Base-by-base conservation (phyloP, 2,329 filamentous ascomycete genomes). In the Dactylellina sp. region DNA sequence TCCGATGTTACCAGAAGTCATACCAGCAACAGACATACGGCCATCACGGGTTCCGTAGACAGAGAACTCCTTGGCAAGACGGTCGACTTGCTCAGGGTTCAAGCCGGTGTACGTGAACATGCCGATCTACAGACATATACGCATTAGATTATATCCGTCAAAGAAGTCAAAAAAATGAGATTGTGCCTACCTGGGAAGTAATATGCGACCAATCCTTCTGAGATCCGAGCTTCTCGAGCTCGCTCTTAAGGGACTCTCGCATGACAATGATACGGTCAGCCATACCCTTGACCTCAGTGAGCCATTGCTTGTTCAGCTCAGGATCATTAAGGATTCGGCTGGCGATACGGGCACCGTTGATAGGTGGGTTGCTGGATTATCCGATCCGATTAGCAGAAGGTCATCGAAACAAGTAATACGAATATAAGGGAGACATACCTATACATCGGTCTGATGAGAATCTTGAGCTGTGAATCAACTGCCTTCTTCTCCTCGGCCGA, bases 31-130 rank as follows among this genome's bases (percentile, higher is more conserved):
- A 50, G 90, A 93, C 81, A 95, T 95, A 80, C 91, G 88, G 79
- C 91, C 91, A 80, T 95, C 91, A 86, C 92, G 95, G 83, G 95
- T 98, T 77, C 93, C 94, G 82, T 99, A 99, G 79, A 99, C 94
- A 75, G 92, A 97, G 87, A 95, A 92, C 86, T 75, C 71, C 35
- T 70, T 53, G 12, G 63, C 64, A 4, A 75, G 63, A 32, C 71
- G 71, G 50, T 57, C 55, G 6, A 94, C 91, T 81, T 95, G 91
- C 75, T 86, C 80, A 83, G 93, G 90, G 11, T 81, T 86, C 80
- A 96, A 83, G 11, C 92, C 92, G 0, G 92, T 96, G 82, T 77
- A 99, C 81, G 90, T 94, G 84, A 99, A 99, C 95, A 99, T 99
- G 84, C 95, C 95, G 80, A 99, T 99, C 71, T 75, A 60, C 18